A percentile compares a stretch with the other conserved stretches of the same genome.
These are phyloP conservation scores for Neurospora sp. DNA, from an alignment of 495 filamentous ascomycete species.

Conservation along the genomic window DNA sequence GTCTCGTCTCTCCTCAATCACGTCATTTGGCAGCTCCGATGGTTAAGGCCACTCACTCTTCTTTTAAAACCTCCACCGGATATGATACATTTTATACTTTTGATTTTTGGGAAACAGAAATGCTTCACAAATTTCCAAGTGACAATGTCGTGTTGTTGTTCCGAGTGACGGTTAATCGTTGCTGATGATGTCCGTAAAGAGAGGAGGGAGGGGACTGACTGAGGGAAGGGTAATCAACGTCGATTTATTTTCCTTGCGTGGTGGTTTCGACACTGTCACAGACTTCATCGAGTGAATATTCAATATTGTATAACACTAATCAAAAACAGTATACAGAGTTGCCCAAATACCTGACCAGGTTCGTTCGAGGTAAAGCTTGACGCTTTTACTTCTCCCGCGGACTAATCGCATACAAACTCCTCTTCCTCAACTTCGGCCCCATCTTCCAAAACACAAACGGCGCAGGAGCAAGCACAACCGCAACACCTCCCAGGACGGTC, in stretches of 20 bases:
- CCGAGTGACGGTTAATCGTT: neutral
- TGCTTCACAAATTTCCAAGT: neutral
- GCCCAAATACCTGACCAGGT: neutral
- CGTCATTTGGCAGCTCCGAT: neutral
- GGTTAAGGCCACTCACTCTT: neutral
- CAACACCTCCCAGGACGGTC: constrained; percentile 22
- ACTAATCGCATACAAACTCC: constrained; percentile 14
- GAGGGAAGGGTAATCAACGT: too few species aligned
- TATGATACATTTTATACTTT: neutral
- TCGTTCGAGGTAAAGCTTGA: neutral
- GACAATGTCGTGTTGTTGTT: neutral
- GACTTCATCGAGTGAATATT: neutral
- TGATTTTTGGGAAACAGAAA: neutral
- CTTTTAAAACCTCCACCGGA: neutral
- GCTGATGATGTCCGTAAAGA: too few species aligned
- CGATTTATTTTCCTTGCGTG: too few species aligned
- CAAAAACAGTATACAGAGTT: neutral
- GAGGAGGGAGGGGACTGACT: too few species aligned
- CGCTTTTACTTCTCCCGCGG: neutral
- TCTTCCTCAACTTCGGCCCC: constrained; percentile 16
- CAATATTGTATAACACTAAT: neutral
- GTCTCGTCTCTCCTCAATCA: neutral
- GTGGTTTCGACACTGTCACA: neutral
- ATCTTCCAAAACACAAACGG: constrained; percentile 18
- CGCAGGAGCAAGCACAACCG: constrained; percentile 10